A percentile compares a stretch with the other conserved stretches of the same genome.
Evolutionary conservation across 139 green algal genomes (phyloP).

Genomic region (Edaphochlamys debaryana): DNA sequence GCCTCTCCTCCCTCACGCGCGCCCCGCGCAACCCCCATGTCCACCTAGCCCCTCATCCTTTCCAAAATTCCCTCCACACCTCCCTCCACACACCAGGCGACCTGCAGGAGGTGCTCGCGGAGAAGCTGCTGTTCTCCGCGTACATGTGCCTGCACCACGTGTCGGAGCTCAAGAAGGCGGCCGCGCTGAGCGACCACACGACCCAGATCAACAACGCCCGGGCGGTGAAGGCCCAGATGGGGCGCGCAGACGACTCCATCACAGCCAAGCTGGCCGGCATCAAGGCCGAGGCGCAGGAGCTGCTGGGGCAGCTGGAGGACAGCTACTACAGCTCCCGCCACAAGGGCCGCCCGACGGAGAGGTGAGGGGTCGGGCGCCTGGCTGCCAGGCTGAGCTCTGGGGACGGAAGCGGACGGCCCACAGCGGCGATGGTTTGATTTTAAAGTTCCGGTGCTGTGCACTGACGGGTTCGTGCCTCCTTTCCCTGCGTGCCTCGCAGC

Average conservation of each 20-base stretch:
- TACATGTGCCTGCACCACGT: conserved; percentile 46
- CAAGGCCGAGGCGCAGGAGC: conserved; percentile 30
- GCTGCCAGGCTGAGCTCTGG: too few species aligned
- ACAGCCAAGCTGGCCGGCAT: conserved; percentile 19
- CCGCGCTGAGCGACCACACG: conserved; percentile 45
- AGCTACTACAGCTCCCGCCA: conserved; percentile 43
- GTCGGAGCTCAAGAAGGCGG: conserved; percentile 49
- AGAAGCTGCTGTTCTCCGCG: conserved; percentile 52
- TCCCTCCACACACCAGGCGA: conserved; percentile 38
- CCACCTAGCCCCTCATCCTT: too few species aligned
- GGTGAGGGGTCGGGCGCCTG: too few species aligned
- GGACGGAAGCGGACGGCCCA: too few species aligned
- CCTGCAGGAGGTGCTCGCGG: conserved; percentile 54
- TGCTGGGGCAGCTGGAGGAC: conserved; percentile 40
- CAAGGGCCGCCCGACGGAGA: conserved; percentile 22
- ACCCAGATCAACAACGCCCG: conserved; percentile 38
- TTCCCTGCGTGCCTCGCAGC: too few species aligned
- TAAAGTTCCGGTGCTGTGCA: too few species aligned
- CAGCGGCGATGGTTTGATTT: too few species aligned
- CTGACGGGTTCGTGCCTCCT: too few species aligned
- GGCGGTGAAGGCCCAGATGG: conserved; percentile 13
- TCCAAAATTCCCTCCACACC: too few species aligned
- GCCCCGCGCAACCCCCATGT: too few species aligned
- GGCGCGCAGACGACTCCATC: conserved; percentile 21
- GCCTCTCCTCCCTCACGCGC: too few species aligned